Evolutionary conservation across 2,329 filamentous ascomycete genomes (phyloP).

Genomic region (Alternaria rosae): DNA sequence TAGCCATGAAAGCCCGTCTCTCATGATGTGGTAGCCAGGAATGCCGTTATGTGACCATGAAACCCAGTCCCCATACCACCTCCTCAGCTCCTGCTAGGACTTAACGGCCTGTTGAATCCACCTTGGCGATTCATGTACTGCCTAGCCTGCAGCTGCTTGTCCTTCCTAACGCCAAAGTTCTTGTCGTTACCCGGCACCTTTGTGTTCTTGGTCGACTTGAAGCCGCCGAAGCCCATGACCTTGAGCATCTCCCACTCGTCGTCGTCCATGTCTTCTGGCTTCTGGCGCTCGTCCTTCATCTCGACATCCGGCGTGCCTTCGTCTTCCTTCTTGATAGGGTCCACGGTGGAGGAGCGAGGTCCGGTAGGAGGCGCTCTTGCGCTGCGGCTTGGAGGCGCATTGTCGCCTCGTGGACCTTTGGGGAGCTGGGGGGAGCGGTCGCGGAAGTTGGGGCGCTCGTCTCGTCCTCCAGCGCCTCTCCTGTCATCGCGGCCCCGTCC

Average conservation of each 20-base stretch:
- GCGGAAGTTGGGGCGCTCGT: constrained; percentile 13
- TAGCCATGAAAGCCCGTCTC: no score
- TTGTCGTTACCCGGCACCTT: constrained; percentile 86
- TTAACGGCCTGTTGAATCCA: constrained; percentile 81
- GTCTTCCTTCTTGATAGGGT: constrained; percentile 14
- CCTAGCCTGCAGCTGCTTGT: constrained; percentile 92
- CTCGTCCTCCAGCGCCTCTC: constrained; percentile 18
- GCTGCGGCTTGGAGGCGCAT: constrained; percentile 13
- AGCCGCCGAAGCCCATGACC: constrained; percentile 89
- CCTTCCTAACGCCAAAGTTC: constrained; percentile 81
- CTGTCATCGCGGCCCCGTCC: constrained; percentile 22
- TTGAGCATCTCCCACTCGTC: constrained; percentile 80
- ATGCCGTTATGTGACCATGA: no score
- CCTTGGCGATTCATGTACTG: constrained; percentile 95
- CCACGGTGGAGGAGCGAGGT: constrained; percentile 8
- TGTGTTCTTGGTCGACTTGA: constrained; percentile 85
- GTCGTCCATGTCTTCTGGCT: constrained; percentile 57
- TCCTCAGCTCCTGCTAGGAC: constrained; percentile 46
- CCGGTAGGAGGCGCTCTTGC: constrained; percentile 18
- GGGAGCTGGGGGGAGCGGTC: constrained; percentile 33
- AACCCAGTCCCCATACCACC: not conserved
- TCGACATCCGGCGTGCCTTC: constrained; percentile 34
- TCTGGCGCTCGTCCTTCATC: constrained; percentile 38
- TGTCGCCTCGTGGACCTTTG: constrained; percentile 32
- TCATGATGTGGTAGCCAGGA: no score